Percentiles rank a stretch among this genome's conserved stretches.
Conservation (phyloP, 2,329 filamentous ascomycete species). For the Ceratocystis smalleyi region DNA sequence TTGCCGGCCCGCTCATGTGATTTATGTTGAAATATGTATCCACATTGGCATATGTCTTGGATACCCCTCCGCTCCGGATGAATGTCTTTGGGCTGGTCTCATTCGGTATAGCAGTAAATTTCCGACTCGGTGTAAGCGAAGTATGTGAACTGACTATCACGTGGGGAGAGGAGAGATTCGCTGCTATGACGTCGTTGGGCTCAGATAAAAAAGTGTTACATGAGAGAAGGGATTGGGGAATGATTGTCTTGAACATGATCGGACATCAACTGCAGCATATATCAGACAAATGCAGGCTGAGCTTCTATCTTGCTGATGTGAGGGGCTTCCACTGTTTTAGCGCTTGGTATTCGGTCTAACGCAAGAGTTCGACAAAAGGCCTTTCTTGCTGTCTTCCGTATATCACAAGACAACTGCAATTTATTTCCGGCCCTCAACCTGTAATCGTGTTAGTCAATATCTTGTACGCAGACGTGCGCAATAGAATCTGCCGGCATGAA, state of each 20-base stretch:
- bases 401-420: neutral
- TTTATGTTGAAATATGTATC: neutral
- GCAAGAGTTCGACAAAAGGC: neutral
- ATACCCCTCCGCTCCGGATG: neutral
- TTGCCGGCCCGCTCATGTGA: neutral
- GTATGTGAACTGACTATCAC: neutral
- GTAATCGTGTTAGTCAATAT: neutral
- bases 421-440: slow-evolving; percentile 31
- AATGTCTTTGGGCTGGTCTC: neutral
- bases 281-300: neutral
- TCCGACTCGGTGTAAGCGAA: neutral
- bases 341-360: neutral
- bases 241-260: slow-evolving; percentile 1
- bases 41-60: neutral
- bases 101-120: neutral
- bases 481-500: neutral
- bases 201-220: neutral
- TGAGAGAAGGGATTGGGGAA: neutral
- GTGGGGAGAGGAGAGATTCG: neutral
- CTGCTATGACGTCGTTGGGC: slow-evolving; percentile 1
- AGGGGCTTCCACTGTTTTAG: neutral
- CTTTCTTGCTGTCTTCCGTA: neutral
- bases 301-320: neutral
- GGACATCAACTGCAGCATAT: neutral
- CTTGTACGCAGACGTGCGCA: neutral